Evolutionary conservation across 2,329 filamentous ascomycete species (phyloP).

Genomic region (Thielaviopsis punctulata): DNA sequence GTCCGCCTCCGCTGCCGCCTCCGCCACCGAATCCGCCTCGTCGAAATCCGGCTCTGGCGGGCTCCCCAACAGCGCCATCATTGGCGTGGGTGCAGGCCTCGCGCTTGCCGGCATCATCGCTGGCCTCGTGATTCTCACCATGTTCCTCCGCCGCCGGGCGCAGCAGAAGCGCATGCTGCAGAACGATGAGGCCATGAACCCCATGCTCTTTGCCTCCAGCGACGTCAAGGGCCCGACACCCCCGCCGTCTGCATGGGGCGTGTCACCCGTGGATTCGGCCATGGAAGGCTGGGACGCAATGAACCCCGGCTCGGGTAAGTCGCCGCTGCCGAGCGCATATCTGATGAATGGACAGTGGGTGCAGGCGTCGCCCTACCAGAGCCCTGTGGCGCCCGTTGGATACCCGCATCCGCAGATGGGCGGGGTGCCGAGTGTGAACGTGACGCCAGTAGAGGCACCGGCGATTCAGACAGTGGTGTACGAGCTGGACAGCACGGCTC

Average conservation of each 20-base stretch:
- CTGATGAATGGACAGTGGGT: conserved; percentile 8
- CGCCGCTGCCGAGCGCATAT: conserved; percentile 4
- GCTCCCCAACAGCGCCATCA: conserved; percentile 22
- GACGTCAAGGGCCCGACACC: not conserved
- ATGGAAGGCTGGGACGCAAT: conserved; percentile 8
- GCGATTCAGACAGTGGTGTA: conserved; percentile 7
- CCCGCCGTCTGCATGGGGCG: not conserved
- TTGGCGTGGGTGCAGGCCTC: conserved; percentile 25
- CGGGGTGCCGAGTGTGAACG: conserved; percentile 1
- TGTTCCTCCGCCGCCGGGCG: conserved; percentile 17
- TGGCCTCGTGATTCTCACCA: conserved; percentile 15
- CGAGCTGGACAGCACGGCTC: conserved; percentile 7
- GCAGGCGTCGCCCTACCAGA: not conserved
- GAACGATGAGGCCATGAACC: not conserved
- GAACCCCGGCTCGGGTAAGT: not conserved
- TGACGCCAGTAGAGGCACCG: conserved; percentile 1
- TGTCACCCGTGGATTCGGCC: not conserved
- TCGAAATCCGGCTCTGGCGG: conserved; percentile 8
- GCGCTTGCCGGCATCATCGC: conserved; percentile 17
- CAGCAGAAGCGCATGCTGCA: conserved; percentile 9
- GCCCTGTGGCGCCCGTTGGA: not conserved
- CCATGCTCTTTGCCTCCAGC: conserved; percentile 1
- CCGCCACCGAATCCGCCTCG: not conserved
- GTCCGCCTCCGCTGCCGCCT: not conserved
- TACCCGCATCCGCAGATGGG: conserved; percentile 1